Evolutionary conservation across 352 stramenopile genomes (phyloP).

Genomic region (Phytophthora pini): DNA sequence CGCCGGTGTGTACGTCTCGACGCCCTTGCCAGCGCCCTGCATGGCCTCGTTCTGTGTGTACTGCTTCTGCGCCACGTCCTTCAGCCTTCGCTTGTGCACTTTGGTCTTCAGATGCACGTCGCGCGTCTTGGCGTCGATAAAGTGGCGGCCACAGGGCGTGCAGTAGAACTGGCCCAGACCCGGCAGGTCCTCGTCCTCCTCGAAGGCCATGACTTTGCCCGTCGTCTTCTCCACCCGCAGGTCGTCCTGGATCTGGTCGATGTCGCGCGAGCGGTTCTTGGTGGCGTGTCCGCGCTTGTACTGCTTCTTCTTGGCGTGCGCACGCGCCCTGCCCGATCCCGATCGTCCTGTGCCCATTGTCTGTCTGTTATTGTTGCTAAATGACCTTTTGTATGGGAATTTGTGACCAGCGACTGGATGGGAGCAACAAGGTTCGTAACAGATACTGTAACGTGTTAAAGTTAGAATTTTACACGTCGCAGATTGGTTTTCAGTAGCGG

Average conservation of each 20-base stretch:
- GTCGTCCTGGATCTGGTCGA: conserved; percentile 92
- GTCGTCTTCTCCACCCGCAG: conserved; percentile 63
- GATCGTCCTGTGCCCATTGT: conserved; percentile 47
- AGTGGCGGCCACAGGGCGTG: conserved; percentile 86
- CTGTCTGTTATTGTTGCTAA: neutral
- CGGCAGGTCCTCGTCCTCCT: conserved; percentile 86
- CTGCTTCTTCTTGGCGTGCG: conserved; percentile 87
- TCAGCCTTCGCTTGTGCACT: conserved; percentile 89
- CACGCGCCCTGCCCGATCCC: conserved; percentile 62
- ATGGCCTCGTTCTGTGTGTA: conserved; percentile 90
- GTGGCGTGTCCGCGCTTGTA: conserved; percentile 88
- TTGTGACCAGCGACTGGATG: conserved; percentile 27
- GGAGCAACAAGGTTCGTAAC: conserved; percentile 28
- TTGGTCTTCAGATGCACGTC: conserved; percentile 86
- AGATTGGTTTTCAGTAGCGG: conserved; percentile 53
- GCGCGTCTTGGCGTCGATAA: conserved; percentile 82
- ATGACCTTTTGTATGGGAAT: conserved; percentile 15
- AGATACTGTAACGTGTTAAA: conserved; percentile 19
- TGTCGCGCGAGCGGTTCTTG: conserved; percentile 79
- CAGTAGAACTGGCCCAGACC: conserved; percentile 90
- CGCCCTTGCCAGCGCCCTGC: conserved; percentile 67
- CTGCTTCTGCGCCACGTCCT: conserved; percentile 91
- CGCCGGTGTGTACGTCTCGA: conserved; percentile 76
- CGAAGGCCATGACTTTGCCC: conserved; percentile 70
- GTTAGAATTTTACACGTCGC: conserved; percentile 27